Evolutionary conservation across 2,329 filamentous ascomycete genomes (phyloP).

Genomic region (Claviceps sp.): DNA sequence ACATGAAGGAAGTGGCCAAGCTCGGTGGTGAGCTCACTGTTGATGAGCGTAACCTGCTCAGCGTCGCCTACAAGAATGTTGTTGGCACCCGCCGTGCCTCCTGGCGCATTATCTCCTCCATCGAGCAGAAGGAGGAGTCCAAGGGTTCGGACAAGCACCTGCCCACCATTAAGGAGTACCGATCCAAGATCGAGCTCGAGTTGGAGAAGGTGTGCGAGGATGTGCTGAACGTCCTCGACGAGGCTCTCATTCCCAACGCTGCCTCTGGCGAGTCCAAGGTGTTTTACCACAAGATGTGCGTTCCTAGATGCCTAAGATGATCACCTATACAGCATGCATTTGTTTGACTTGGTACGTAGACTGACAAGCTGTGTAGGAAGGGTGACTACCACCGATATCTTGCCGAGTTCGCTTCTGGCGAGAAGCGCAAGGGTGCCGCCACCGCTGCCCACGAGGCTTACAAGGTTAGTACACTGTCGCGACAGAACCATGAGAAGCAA

Average conservation of each 20-base stretch:
- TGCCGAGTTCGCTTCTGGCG: conserved; percentile 82
- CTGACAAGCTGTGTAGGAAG: conserved; percentile 49
- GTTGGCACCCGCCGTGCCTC: conserved; percentile 95
- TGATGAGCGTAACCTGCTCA: conserved; percentile 97
- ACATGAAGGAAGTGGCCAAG: conserved; percentile 99
- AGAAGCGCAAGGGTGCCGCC: conserved; percentile 82
- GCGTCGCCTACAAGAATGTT: conserved; percentile 99
- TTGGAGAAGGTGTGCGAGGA: conserved; percentile 97
- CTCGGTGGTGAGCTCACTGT: conserved; percentile 69
- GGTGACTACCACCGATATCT: conserved; percentile 95
- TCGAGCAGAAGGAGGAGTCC: conserved; percentile 99
- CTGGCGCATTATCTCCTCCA: conserved; percentile 98
- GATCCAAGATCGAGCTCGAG: conserved; percentile 95
- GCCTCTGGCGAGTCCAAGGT: conserved; percentile 98
- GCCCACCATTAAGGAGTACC: conserved; percentile 87
- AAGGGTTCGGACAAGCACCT: conserved; percentile 97
- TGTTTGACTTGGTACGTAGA: background rate
- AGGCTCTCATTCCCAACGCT: conserved; percentile 88
- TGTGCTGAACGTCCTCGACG: conserved; percentile 86
- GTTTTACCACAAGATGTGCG: conserved; percentile 99
- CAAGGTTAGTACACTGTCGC: conserved; percentile 53
- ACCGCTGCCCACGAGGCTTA: conserved; percentile 87
- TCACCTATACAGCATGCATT: background rate
- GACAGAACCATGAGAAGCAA: background rate
- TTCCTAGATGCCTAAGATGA: background rate